Base-by-base conservation (phyloP, 768 basidiomycete genomes). In the Piloderma croceum region DNA sequence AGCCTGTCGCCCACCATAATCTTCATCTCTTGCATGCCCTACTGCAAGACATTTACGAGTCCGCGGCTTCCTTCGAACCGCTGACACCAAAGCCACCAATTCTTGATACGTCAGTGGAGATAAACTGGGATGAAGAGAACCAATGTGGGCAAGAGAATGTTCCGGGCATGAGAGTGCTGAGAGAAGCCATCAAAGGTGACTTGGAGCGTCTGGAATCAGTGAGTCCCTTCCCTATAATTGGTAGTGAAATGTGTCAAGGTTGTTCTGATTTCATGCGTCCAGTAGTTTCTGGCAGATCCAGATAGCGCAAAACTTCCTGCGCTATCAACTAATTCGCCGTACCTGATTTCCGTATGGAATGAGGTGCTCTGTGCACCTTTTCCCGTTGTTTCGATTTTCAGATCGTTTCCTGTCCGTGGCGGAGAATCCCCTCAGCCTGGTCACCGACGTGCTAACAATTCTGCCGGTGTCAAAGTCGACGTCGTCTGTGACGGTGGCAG, bases 311-410 rank as follows among this genome's bases (percentile, higher is more conserved):
- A 65, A n/a, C 59, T 71, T 1, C 73, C 77, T 1, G 55, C 77
- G 4, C 63, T 76, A 17, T 82, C 82, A 0, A 87, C 81, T 7
- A 92, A 91, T 58, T 81, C 87, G 1, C 83, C 83, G 7, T 87
- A 90, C 51, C 68, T 89, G 21, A 66, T 83, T 10, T 81, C 86
- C 0, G 85, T 92, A 0, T 92, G 88, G 87, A 72, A 83, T 39
- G 87, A 91, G 54, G 68, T 90, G 1, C 45, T 81, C 7, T 68
- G 71, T 45, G 81, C 84, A 3, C 70, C 70, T 2, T 64, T 61
- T 11, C 82, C 81, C 1, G 62, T 86, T 7, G 57, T 73, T 1
- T 69, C 74, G 0, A 65, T 91, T 15, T 79, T 78, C 54, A 79
- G 73, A 47, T 73, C 65, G 1, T 83, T 80, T 41, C 39, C 43